A percentile compares a stretch with the other conserved stretches of the same genome.
phyloP scores from a whole-genome alignment of 345 rosid genomes.

The Iberis pinnata region DNA sequence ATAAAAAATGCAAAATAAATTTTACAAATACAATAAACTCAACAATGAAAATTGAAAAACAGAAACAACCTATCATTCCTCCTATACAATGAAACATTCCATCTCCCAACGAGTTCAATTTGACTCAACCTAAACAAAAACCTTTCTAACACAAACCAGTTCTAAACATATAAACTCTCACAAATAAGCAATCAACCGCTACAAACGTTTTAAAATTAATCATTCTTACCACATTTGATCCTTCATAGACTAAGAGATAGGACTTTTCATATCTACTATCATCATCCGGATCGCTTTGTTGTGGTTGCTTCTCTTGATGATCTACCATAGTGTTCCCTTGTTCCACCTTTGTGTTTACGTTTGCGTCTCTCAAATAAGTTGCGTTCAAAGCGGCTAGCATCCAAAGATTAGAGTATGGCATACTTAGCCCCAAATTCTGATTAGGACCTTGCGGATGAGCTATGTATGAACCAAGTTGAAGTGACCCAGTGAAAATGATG shows the following conservation, averaged over 20 bases:
- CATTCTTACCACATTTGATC: constrained; percentile 19
- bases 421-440: constrained; percentile 52
- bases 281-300: constrained; percentile 46
- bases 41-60: too few relatives aligned
- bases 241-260: constrained; percentile 38
- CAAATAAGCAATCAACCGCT: constrained; percentile 21
- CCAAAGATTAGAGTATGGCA: constrained; percentile 57
- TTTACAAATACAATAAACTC: too few relatives aligned
- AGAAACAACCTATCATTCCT: too few relatives aligned
- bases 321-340: constrained; percentile 30
- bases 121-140: too few relatives aligned
- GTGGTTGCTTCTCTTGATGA: constrained; percentile 34
- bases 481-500: too few relatives aligned
- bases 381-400: constrained; percentile 68
- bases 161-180: constrained; percentile 18
- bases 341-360: constrained; percentile 35
- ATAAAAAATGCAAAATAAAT: too few relatives aligned
- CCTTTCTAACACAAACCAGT: too few relatives aligned
- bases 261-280: constrained; percentile 60
- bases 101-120: too few relatives aligned
- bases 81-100: too few relatives aligned
- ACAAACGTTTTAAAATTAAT: constrained; percentile 9
- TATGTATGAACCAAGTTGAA: constrained; percentile 61
- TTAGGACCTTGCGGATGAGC: constrained; percentile 47
- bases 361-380: constrained; percentile 49